Evolutionary conservation across 768 basidiomycete species (phyloP), one percentile per base, ranked within the genome.

Genomic region (Boletus pseudo-olivaceus): DNA sequence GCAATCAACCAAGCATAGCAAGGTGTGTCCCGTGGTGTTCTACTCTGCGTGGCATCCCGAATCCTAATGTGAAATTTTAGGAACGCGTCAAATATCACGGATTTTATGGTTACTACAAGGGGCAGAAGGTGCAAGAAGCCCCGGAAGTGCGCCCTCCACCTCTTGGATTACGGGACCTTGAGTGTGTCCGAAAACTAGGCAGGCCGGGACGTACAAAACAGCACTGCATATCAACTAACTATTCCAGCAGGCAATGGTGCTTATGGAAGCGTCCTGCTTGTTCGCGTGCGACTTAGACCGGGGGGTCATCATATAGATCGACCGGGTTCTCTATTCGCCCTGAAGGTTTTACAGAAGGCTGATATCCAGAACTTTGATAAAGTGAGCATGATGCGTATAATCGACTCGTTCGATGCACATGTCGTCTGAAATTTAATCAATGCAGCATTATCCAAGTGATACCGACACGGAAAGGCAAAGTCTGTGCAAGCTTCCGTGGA

Each of bases 401-500:
- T 35, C 17, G 44, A 42, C 35, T 7, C 40, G 7, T 19, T 32
- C 5, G 26, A 44, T 27, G 49, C 10, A 14, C 27, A n/a, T 20
- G 26, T 33, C 38, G 38, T 39, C 30, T 54, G 42, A 58, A 20
- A 49, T 43, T 26, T 39, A 14, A 49, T 14, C 47, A 2, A 34
- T 10, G 20, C 39, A 73, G 74, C 45, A 55, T 41, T 55, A 66
- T 32, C 60, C 68, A 26, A 53, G 55, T 1, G 66, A 68, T 7
- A 74, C 75, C 35, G 65, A 79, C 53, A 53, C 61, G 5, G 84
- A 85, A 67, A 73, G 77, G 30, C 60, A 61, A 17, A 55, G 60
- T 15, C 76, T 85, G 10, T 62, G 64, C 15, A 55, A 58, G 42
- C 66, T 84, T 20, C 73, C 73, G 5, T 84, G 83, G 83, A 77